Percentiles rank a stretch among this genome's conserved stretches.
Conservation (phyloP, 495 filamentous ascomycete species). For the Sporormia fimetaria region DNA sequence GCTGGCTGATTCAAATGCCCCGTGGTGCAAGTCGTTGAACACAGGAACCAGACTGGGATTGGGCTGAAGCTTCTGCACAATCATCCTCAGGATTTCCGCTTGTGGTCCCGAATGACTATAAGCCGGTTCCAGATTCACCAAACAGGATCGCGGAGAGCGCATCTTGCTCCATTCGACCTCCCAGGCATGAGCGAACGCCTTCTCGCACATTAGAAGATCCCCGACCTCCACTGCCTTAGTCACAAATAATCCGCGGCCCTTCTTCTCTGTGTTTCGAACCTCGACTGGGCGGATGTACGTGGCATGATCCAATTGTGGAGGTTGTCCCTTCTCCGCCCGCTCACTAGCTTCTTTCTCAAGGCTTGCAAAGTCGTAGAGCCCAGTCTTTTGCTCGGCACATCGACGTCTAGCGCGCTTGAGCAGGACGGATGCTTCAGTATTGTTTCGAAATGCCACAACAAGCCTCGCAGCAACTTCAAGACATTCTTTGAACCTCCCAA, state of each 20-base stretch:
- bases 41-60: slow-evolving; percentile 38
- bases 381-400: slow-evolving; percentile 31
- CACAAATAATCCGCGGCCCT: slow-evolving; percentile 40
- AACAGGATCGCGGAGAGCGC: slow-evolving; percentile 14
- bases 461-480: slow-evolving; percentile 25
- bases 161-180: slow-evolving; percentile 13
- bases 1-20: slow-evolving; percentile 29
- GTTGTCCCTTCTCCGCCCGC: slow-evolving; percentile 30
- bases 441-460: slow-evolving; percentile 25
- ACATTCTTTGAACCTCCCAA: slow-evolving; percentile 35
- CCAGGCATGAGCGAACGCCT: slow-evolving; percentile 39
- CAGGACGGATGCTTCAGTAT: slow-evolving; percentile 24
- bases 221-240: slow-evolving; percentile 40
- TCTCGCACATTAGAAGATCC: slow-evolving; percentile 46
- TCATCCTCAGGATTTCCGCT: slow-evolving; percentile 31
- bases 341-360: too few relatives aligned
- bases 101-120: slow-evolving; percentile 28
- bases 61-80: slow-evolving; percentile 36
- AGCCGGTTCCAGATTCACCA: slow-evolving; percentile 32
- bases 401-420: slow-evolving; percentile 28
- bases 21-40: slow-evolving; percentile 38
- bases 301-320: slow-evolving; percentile 38
- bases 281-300: slow-evolving; percentile 35
- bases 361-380: slow-evolving; percentile 37
- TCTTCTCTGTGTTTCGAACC: slow-evolving; percentile 19